These are phyloP conservation scores for Neofusicoccum laricinum DNA, from an alignment of 2,329 filamentous ascomycete species.

Conservation along the genomic window DNA sequence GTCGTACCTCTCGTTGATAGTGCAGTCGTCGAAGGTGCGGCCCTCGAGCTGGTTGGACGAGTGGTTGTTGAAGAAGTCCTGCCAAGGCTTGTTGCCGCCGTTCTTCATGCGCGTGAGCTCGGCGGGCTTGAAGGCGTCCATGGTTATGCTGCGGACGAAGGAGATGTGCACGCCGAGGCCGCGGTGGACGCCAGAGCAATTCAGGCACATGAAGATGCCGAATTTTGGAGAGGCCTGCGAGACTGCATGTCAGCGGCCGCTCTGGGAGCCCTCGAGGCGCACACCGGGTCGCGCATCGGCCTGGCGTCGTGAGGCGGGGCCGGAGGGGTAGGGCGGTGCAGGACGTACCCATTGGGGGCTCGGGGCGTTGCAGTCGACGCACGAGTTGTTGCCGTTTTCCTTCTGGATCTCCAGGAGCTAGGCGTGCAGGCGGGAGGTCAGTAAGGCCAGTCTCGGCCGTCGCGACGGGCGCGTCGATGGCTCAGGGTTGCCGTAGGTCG, in stretches of 20 bases:
- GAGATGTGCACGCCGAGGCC: conserved; percentile 96
- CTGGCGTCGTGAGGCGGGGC: not conserved
- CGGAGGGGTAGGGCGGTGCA: conserved; percentile 15
- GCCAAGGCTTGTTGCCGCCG: conserved; percentile 87
- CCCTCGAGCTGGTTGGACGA: conserved; percentile 43
- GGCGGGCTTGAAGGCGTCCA: conserved; percentile 94
- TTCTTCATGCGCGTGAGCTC: conserved; percentile 93
- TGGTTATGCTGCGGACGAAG: conserved; percentile 94
- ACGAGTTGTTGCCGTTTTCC: conserved; percentile 80
- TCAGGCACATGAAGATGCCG: conserved; percentile 96
- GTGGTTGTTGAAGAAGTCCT: conserved; percentile 73
- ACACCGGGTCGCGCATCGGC: not conserved
- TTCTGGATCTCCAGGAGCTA: conserved; percentile 91
- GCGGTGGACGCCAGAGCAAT: conserved; percentile 90
- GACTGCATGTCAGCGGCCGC: not conserved
- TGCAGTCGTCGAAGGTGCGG: conserved; percentile 74
- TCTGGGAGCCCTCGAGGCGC: not conserved
- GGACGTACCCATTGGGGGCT: conserved; percentile 89
- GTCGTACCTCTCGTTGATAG: conserved; percentile 86
- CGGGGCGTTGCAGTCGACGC: conserved; percentile 92
- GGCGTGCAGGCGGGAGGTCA: not conserved
- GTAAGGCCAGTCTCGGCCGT: not conserved
- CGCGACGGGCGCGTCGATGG: not conserved
- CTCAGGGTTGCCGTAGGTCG: not conserved
- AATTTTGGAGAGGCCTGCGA: conserved; percentile 82